These are phyloP conservation scores for Poronia punctata DNA, from an alignment of 495 filamentous ascomycete genomes.

Conservation along the genomic window DNA sequence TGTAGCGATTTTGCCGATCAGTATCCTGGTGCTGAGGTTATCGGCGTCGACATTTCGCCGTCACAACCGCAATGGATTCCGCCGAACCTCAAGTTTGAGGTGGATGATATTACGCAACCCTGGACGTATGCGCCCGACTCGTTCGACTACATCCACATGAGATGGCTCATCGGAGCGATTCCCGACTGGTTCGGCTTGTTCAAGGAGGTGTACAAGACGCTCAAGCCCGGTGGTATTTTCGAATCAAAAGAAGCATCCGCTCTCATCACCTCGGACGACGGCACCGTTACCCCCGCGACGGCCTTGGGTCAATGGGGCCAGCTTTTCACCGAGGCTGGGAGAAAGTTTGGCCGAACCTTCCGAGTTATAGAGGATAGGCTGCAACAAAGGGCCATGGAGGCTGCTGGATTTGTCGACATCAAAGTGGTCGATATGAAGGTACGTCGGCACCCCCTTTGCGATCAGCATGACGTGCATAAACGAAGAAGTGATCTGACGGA, in stretches of 20 bases:
- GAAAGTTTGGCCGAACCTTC: conserved; percentile 41
- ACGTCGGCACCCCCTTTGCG: neutral
- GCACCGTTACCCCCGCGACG: conserved; percentile 36
- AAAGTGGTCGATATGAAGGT: conserved; percentile 36
- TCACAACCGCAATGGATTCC: conserved; percentile 43
- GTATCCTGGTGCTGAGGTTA: conserved; percentile 43
- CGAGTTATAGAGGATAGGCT: conserved; percentile 33
- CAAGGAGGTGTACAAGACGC: conserved; percentile 17
- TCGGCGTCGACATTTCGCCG: conserved; percentile 52
- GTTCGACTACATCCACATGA: conserved; percentile 58
- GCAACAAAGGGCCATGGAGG: conserved; percentile 26
- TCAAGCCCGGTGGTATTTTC: conserved; percentile 27
- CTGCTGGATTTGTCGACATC: conserved; percentile 37
- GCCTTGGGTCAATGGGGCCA: conserved; percentile 40
- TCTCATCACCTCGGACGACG: conserved; percentile 41
- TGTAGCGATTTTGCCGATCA: conserved; percentile 51
- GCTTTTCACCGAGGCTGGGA: conserved; percentile 36
- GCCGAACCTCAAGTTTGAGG: conserved; percentile 48
- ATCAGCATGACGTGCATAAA: neutral
- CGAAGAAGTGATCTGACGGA: neutral
- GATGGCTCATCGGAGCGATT: conserved; percentile 49
- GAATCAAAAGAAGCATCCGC: conserved; percentile 45
- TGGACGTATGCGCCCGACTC: conserved; percentile 39
- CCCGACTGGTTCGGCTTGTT: conserved; percentile 46
- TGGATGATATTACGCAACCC: conserved; percentile 43